Conservation (phyloP, 2,329 filamentous ascomycete species). For the Diaporthe humulicola region DNA sequence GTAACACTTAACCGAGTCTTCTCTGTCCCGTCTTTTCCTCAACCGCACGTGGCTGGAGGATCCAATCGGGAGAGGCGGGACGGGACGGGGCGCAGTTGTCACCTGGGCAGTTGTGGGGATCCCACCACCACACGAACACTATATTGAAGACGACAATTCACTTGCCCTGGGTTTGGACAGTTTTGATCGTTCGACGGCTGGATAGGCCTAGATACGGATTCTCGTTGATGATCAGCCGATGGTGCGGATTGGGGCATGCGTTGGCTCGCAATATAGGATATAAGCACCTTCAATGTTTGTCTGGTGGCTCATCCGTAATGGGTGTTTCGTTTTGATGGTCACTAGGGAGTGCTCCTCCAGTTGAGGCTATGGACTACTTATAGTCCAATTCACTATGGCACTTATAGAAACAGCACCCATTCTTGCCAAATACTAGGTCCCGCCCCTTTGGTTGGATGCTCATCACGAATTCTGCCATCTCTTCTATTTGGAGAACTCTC, state of each 20-base stretch:
- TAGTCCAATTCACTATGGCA: not conserved
- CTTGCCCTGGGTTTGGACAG: not conserved
- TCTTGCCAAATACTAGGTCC: no score
- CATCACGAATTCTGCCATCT: not conserved
- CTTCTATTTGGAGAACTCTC: not conserved
- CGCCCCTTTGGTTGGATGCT: no score
- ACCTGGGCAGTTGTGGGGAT: not conserved
- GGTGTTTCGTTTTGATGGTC: not conserved
- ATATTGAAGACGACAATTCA: not conserved
- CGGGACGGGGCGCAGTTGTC: conserved; percentile 12
- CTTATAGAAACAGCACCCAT: not conserved
- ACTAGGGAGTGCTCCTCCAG: not conserved
- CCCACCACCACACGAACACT: not conserved
- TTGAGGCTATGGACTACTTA: not conserved
- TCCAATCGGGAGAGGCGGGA: not conserved
- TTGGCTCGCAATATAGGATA: not conserved
- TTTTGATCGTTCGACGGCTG: no score
- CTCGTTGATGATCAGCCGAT: not conserved
- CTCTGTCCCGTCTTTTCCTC: not conserved
- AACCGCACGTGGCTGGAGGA: not conserved
- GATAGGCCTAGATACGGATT: not conserved
- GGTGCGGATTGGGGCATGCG: not conserved
- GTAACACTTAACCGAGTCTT: not conserved
- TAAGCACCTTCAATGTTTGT: not conserved
- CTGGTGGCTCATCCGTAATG: not conserved